Evolutionary conservation across 2,329 filamentous ascomycete genomes (phyloP).

Genomic region (Arthrobotrys conoides): DNA sequence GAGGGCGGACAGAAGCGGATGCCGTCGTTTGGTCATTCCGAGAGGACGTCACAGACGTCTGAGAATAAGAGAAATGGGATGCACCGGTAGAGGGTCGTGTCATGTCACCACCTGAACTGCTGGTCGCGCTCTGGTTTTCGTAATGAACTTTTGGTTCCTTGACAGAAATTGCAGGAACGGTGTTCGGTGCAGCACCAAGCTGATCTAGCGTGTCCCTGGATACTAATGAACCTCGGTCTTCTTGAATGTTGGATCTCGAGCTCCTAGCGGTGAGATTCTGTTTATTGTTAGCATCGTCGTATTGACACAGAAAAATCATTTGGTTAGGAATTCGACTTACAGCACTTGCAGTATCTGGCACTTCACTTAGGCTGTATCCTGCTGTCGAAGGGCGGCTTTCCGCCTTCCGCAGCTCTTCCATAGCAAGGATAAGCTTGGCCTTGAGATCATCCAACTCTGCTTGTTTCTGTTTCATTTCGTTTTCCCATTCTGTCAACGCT

Average conservation of each 20-base stretch:
- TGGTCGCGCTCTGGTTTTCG: conserved; percentile 32
- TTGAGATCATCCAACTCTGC: conserved; percentile 34
- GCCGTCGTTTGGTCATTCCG: conserved; percentile 30
- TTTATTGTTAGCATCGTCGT: not conserved
- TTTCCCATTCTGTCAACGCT: conserved; percentile 38
- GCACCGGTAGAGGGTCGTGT: conserved; percentile 52
- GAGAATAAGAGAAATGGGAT: conserved; percentile 48
- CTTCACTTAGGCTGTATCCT: conserved; percentile 31
- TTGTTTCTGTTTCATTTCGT: conserved; percentile 36
- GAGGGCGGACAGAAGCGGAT: conserved; percentile 44
- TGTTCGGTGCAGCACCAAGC: not conserved
- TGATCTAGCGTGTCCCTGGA: conserved; percentile 26
- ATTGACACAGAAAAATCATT: not conserved
- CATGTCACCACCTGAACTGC: conserved; percentile 42
- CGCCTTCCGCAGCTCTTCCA: conserved; percentile 47
- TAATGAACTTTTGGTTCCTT: conserved; percentile 31
- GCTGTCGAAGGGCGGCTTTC: conserved; percentile 55
- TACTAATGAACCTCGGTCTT: conserved; percentile 38
- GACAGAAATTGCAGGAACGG: conserved; percentile 30
- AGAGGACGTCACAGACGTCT: conserved; percentile 42
- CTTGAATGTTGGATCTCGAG: conserved; percentile 27
- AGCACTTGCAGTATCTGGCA: conserved; percentile 35
- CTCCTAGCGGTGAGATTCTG: conserved; percentile 17
- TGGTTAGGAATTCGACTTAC: conserved; percentile 6
- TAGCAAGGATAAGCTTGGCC: conserved; percentile 30